Percentiles rank a stretch among this genome's conserved stretches.
Evolutionary conservation across 768 basidiomycete genomes (phyloP).

Genomic region (Calocera viscosa): DNA sequence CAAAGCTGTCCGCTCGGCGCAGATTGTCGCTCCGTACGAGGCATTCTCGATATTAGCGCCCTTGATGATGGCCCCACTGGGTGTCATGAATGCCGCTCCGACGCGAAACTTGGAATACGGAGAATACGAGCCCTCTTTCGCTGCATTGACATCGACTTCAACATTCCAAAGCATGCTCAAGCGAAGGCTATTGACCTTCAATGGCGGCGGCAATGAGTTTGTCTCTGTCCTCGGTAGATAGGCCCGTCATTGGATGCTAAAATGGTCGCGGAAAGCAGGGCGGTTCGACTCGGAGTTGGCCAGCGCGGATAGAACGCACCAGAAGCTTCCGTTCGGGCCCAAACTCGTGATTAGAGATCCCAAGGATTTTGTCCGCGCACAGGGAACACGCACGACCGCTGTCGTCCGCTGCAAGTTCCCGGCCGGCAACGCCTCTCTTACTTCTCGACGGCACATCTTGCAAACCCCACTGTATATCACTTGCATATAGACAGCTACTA

Average conservation of each 20-base stretch:
- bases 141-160: conserved; percentile 18
- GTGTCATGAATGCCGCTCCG: conserved; percentile 68
- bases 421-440: too few relatives aligned
- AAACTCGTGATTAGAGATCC: conserved; percentile 27
- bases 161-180: neutral
- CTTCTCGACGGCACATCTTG: too few relatives aligned
- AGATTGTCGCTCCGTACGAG: conserved; percentile 79
- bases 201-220: conserved; percentile 46
- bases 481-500: too few relatives aligned
- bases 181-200: conserved; percentile 35
- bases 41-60: conserved; percentile 94
- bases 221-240: conserved; percentile 36
- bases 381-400: conserved; percentile 36
- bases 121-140: conserved; percentile 51
- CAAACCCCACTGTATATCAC: neutral
- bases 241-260: conserved; percentile 14
- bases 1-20: conserved; percentile 88
- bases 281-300: neutral
- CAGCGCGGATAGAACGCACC: neutral
- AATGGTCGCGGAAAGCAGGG: neutral
- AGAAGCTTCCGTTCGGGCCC: conserved; percentile 35
- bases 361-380: conserved; percentile 40
- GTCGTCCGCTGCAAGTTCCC: too few relatives aligned
- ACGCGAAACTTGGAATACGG: conserved; percentile 90
- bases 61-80: conserved; percentile 58